phyloP scores from a whole-genome alignment of 2,329 filamentous ascomycete genomes.

The Botryotinia narcissicola region DNA sequence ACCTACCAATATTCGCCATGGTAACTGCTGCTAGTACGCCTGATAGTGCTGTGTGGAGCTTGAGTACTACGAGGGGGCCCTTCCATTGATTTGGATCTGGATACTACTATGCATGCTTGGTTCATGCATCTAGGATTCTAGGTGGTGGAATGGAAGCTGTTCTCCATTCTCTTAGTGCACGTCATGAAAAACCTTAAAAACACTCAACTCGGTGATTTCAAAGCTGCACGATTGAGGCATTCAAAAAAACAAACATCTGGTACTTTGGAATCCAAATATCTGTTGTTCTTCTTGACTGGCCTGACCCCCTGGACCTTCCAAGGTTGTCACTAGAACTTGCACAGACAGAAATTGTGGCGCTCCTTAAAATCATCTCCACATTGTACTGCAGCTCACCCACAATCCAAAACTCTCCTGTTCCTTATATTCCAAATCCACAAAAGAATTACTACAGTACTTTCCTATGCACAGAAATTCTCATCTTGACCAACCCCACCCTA shows the following conservation, averaged over 20 bases:
- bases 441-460: neutral
- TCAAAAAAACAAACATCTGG: neutral
- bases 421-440: neutral
- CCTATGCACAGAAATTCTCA: neutral
- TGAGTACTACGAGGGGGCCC: neutral
- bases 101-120: neutral
- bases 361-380: constrained; percentile 5
- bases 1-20: neutral
- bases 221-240: neutral
- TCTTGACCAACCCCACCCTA: neutral
- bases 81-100: constrained; percentile 3
- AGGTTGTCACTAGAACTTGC: neutral
- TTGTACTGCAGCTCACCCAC: constrained; percentile 3
- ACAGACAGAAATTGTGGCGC: constrained; percentile 7
- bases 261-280: neutral
- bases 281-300: neutral
- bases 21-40: neutral
- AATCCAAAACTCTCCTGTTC: neutral
- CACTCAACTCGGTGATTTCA: neutral
- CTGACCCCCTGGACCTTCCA: neutral
- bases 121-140: constrained; percentile 1
- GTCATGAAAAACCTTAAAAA: neutral
- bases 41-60: neutral
- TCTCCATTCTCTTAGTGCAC: constrained; percentile 5
- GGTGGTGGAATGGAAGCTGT: neutral